phyloP scores from a whole-genome alignment of 768 basidiomycete genomes.

The Boletus vermiculosoides region DNA sequence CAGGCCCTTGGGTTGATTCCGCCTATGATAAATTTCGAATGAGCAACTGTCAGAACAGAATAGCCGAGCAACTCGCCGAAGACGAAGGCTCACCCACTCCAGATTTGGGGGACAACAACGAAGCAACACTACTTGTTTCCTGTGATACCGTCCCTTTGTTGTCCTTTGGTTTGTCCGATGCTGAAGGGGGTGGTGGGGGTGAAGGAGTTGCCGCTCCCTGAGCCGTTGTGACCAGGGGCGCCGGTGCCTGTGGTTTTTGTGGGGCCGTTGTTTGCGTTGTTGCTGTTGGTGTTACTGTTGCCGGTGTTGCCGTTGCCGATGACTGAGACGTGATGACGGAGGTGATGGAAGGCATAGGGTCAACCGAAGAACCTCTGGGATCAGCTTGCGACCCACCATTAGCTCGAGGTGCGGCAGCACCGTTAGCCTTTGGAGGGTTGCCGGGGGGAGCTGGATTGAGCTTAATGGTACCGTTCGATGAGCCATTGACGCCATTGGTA shows the following conservation, averaged over 20 bases:
- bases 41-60: conserved; percentile 31
- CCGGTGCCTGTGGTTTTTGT: not conserved
- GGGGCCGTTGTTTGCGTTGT: not conserved
- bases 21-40: conserved; percentile 25
- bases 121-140: not conserved
- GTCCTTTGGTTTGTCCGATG: conserved; percentile 12
- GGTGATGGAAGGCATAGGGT: conserved; percentile 21
- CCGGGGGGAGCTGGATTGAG: conserved; percentile 20
- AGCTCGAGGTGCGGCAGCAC: conserved; percentile 20
- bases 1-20: not conserved
- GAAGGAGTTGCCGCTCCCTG: not conserved
- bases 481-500: conserved; percentile 13
- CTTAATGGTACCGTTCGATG: conserved; percentile 15
- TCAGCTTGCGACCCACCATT: conserved; percentile 34
- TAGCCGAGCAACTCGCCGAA: conserved; percentile 26
- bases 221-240: not conserved
- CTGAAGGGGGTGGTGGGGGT: not conserved
- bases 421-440: conserved; percentile 22
- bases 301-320: not conserved
- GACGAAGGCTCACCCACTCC: conserved; percentile 34
- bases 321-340: conserved; percentile 16
- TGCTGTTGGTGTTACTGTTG: not conserved
- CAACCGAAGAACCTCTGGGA: conserved; percentile 23
- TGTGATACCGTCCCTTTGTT: not conserved
- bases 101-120: not conserved